Conservation (phyloP, 1,139 yeast genomes). For the Blastobotrys elegans region DNA sequence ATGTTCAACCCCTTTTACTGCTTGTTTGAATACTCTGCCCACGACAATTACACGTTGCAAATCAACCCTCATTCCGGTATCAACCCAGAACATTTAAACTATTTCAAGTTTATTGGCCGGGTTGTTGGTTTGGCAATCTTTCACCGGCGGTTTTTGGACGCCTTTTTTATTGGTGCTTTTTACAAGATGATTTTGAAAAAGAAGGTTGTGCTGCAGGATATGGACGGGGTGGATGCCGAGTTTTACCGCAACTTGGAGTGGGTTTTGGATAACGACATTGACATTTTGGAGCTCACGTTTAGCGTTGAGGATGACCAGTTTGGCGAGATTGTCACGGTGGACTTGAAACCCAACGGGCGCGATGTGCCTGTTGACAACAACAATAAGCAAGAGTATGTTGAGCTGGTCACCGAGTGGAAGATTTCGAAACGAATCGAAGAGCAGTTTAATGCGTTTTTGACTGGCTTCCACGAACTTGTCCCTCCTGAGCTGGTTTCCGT, state of each 20-base stretch:
- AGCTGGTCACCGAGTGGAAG: constrained; percentile 93
- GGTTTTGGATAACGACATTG: constrained; percentile 93
- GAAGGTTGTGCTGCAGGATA: constrained; percentile 90
- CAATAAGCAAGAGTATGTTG: constrained; percentile 93
- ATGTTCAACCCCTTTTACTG: constrained; percentile 99
- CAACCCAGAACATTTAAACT: constrained; percentile 95
- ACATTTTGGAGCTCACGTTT: constrained; percentile 79
- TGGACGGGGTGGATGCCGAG: constrained; percentile 99
- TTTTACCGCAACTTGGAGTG: constrained; percentile 91
- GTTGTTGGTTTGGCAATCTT: constrained; percentile 97
- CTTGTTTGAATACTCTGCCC: constrained; percentile 93
- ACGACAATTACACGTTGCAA: constrained; percentile 95
- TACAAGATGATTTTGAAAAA: constrained; percentile 97
- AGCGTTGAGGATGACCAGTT: constrained; percentile 95
- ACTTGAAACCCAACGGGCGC: constrained; percentile 82
- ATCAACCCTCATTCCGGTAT: constrained; percentile 97
- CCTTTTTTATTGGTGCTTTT: constrained; percentile 96
- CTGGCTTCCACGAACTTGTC: constrained; percentile 94
- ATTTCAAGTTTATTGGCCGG: constrained; percentile 96
- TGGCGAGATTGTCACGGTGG: constrained; percentile 88
- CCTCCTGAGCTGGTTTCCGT: constrained; percentile 96
- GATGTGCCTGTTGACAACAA: constrained; percentile 90
- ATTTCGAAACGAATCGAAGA: constrained; percentile 89
- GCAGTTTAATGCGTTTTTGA: constrained; percentile 92
- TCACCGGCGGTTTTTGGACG: constrained; percentile 96